Conservation (phyloP, 257 asterid species). For the Solanum verrucosum region DNA sequence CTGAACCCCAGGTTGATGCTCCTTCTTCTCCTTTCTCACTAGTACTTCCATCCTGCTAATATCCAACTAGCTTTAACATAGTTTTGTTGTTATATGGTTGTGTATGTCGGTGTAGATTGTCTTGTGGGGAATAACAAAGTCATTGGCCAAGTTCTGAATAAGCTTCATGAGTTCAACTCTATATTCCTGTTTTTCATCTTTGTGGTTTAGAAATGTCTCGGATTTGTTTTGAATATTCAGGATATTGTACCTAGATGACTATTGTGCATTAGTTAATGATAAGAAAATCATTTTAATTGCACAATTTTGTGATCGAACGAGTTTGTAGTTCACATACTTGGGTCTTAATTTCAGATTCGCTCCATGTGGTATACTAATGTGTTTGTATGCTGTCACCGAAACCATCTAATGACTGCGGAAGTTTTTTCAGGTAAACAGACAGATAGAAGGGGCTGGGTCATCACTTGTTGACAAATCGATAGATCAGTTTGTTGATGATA, state of each 20-base stretch:
- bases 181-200: background rate
- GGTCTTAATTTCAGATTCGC: background rate
- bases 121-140: background rate
- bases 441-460: background rate
- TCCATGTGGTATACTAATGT: background rate
- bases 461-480: background rate
- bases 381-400: background rate
- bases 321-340: background rate
- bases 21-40: background rate
- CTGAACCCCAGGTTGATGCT: slow-evolving; percentile 29
- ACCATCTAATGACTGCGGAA: background rate
- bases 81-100: background rate
- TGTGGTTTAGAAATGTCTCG: background rate
- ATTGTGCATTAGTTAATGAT: background rate
- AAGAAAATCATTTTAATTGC: background rate
- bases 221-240: background rate
- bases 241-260: background rate
- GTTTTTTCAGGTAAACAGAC: slow-evolving; percentile 11
- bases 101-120: background rate
- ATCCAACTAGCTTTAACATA: background rate
- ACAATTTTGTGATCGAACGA: background rate
- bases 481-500: background rate
- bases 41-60: background rate
- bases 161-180: background rate
- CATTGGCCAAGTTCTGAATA: background rate